Percentiles rank a stretch among this genome's conserved stretches.
phyloP scores from a whole-genome alignment of 371 early-diverging fungal species.

The Neoconidiobolus thromboides region DNA sequence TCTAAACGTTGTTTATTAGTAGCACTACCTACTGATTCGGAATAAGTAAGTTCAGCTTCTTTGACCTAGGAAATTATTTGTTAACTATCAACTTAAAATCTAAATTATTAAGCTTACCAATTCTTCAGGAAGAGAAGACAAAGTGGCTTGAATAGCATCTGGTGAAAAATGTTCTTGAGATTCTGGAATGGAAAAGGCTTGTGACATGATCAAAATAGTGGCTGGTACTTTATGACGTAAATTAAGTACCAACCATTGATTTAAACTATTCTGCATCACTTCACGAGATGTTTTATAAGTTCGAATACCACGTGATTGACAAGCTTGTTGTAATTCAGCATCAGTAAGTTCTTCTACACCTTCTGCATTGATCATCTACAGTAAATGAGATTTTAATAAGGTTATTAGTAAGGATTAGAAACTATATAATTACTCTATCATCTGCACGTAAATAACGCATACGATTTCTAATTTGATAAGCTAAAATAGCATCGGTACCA shows the following conservation, averaged over 20 bases:
- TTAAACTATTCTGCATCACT: conserved; percentile 64
- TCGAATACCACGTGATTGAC: conserved; percentile 80
- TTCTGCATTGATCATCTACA: conserved; percentile 56
- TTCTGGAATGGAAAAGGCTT: conserved; percentile 41
- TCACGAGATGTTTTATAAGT: conserved; percentile 70
- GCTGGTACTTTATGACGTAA: conserved; percentile 78
- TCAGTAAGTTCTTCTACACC: conserved; percentile 77
- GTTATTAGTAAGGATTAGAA: neutral
- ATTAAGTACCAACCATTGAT: conserved; percentile 90
- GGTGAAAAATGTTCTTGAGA: conserved; percentile 16
- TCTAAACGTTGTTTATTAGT: conserved; percentile 85
- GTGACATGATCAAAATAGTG: conserved; percentile 76
- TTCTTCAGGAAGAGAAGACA: conserved; percentile 78
- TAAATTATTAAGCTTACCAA: conserved; percentile 23
- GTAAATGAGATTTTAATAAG: neutral
- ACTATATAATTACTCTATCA: conserved; percentile 34
- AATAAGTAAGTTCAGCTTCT: conserved; percentile 73
- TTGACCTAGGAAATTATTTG: conserved; percentile 20
- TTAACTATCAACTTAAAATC: neutral
- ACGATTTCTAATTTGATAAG: conserved; percentile 69
- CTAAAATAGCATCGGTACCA: conserved; percentile 85
- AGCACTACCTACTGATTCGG: conserved; percentile 68
- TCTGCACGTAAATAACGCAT: conserved; percentile 75
- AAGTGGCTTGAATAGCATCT: conserved; percentile 84
- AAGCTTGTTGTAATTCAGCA: conserved; percentile 71